These are phyloP conservation scores for Calonectria pseudoreteaudii DNA, from an alignment of 2,329 filamentous ascomycete genomes.

Conservation along the genomic window DNA sequence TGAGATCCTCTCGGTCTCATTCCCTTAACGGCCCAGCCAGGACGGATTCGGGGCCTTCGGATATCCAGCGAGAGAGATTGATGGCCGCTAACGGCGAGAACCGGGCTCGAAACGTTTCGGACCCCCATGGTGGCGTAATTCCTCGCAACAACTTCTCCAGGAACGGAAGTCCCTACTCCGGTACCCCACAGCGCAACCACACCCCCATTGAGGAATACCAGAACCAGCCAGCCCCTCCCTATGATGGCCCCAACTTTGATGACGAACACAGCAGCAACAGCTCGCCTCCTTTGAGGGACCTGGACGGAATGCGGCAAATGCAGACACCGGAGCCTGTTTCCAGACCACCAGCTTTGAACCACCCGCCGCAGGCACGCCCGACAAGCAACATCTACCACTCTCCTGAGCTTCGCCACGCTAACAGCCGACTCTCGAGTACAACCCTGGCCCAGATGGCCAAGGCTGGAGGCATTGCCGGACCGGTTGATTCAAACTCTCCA, in stretches of 20 bases:
- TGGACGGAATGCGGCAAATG: constrained; percentile 67
- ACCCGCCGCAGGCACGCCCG: constrained; percentile 78
- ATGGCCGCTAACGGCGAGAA: constrained; percentile 46
- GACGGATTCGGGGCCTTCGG: constrained; percentile 65
- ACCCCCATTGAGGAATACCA: constrained; percentile 53
- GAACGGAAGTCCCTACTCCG: constrained; percentile 41
- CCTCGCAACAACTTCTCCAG: constrained; percentile 38
- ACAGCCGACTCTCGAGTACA: constrained; percentile 83
- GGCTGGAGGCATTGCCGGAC: constrained; percentile 67
- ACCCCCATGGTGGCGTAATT: constrained; percentile 50
- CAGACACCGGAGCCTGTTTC: constrained; percentile 81
- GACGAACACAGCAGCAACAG: constrained; percentile 59
- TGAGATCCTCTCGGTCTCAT: constrained; percentile 65
- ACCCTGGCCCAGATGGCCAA: constrained; percentile 85
- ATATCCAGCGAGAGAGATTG: constrained; percentile 51
- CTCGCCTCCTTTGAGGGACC: constrained; percentile 58
- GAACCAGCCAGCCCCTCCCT: constrained; percentile 59
- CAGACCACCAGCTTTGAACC: constrained; percentile 82
- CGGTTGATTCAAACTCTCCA: constrained; percentile 48
- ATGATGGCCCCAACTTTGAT: constrained; percentile 68
- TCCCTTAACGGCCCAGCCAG: constrained; percentile 57
- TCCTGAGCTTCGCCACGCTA: constrained; percentile 82
- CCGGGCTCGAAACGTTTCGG: constrained; percentile 62
- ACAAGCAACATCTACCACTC: constrained; percentile 77
- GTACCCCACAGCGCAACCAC: constrained; percentile 49